A percentile compares a stretch with the other conserved stretches of the same genome.
Conservation (phyloP, 2,329 filamentous ascomycete species). For the Xylariomycetidae sp. region DNA sequence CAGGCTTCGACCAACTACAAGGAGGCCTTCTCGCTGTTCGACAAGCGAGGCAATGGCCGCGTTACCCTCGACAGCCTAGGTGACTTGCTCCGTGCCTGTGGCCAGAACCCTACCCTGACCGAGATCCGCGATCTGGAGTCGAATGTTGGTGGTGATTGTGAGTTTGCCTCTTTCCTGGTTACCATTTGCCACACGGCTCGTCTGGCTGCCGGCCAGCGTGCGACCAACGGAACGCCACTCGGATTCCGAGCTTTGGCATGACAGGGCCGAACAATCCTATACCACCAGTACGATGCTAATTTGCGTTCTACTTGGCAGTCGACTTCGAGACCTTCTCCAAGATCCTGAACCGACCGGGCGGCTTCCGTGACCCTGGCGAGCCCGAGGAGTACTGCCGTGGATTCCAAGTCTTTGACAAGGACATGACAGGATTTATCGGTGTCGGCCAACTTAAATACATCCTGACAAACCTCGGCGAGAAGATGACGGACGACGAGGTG, state of each 20-base stretch:
- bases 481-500: slow-evolving; percentile 98
- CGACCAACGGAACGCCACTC: no score
- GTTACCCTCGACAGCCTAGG: slow-evolving; percentile 82
- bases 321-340: slow-evolving; percentile 97
- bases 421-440: slow-evolving; percentile 95
- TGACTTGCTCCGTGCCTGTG: slow-evolving; percentile 91
- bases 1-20: slow-evolving; percentile 96
- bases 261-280: no score
- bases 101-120: slow-evolving; percentile 91
- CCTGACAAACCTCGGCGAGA: slow-evolving; percentile 95
- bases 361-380: slow-evolving; percentile 96
- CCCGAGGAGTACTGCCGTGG: slow-evolving; percentile 97
- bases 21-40: slow-evolving; percentile 98
- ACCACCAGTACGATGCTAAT: no score
- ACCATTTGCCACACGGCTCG: no score
- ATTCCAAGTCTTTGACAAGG: slow-evolving; percentile 99
- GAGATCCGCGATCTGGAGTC: slow-evolving; percentile 93
- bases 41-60: slow-evolving; percentile 96
- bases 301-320: slow-evolving; percentile 52
- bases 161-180: slow-evolving; percentile 41
- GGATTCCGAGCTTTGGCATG: no score
- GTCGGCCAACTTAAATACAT: slow-evolving; percentile 98
- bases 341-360: slow-evolving; percentile 92
- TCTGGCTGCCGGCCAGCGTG: no score
- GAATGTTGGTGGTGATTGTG: slow-evolving; percentile 84